Conservation (phyloP, 2,329 filamentous ascomycete genomes). For the Aureobasidium sp. region DNA sequence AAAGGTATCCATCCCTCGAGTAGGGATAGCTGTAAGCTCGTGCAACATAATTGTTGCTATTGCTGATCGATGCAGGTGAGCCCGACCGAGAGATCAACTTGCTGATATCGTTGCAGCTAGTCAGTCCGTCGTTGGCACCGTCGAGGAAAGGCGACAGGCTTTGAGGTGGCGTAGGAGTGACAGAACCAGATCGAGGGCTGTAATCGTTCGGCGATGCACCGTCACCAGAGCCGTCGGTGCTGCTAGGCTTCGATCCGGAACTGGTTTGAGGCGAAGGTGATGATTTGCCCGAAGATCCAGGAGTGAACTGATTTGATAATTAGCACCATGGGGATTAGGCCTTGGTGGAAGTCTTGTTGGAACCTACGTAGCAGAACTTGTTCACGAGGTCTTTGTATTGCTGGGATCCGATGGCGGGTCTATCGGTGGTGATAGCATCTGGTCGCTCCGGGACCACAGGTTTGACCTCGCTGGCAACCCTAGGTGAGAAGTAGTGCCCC, state of each 20-base stretch:
- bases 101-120: slow-evolving; percentile 18
- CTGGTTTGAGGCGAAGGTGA: slow-evolving; percentile 15
- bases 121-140: slow-evolving; percentile 18
- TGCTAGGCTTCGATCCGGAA: slow-evolving; percentile 1
- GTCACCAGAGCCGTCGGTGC: slow-evolving; percentile 10
- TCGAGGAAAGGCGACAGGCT: slow-evolving; percentile 19
- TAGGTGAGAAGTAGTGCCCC: slow-evolving; percentile 15
- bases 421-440: slow-evolving; percentile 49
- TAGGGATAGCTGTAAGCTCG: slow-evolving; percentile 27
- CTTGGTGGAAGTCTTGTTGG: slow-evolving; percentile 28
- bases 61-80: slow-evolving; percentile 23
- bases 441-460: slow-evolving; percentile 39
- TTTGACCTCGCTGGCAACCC: slow-evolving; percentile 5
- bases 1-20: slow-evolving; percentile 25
- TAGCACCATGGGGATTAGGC: slow-evolving; percentile 30
- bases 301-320: slow-evolving; percentile 22
- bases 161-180: slow-evolving; percentile 12
- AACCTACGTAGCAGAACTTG: slow-evolving; percentile 99
- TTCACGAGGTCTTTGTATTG: slow-evolving; percentile 96
- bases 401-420: slow-evolving; percentile 68
- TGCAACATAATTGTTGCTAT: slow-evolving; percentile 18
- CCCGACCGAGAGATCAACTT: slow-evolving; percentile 19
- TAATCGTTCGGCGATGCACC: slow-evolving; percentile 7
- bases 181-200: slow-evolving; percentile 12
- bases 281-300: slow-evolving; percentile 13